These are phyloP conservation scores for Annulohypoxylon nitens DNA, from an alignment of 495 filamentous ascomycete species.

Conservation along the genomic window DNA sequence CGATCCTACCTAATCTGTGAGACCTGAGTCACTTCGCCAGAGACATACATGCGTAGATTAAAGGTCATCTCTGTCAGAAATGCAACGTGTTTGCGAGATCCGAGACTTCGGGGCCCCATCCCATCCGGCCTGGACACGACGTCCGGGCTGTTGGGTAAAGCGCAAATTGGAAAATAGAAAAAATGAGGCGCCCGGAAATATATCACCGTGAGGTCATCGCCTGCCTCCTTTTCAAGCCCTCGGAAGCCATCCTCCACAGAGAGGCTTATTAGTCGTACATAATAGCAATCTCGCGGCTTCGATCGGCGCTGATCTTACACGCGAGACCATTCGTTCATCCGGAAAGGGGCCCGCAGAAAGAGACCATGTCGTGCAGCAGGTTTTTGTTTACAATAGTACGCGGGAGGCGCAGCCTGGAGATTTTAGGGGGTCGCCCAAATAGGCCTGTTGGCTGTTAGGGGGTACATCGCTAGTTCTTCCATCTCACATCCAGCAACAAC, in stretches of 20 bases:
- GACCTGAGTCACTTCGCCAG: constrained; percentile 31
- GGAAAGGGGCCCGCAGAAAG: constrained; percentile 33
- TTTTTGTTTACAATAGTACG: constrained; percentile 40
- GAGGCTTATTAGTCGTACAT: constrained; percentile 7
- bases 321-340: constrained; percentile 39
- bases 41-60: constrained; percentile 46
- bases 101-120: constrained; percentile 35
- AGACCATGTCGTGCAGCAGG: constrained; percentile 41
- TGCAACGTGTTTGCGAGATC: constrained; percentile 45
- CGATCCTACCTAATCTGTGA: constrained; percentile 48
- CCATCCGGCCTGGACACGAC: constrained; percentile 36
- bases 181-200: constrained; percentile 19
- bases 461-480: constrained; percentile 25
- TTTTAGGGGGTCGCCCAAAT: constrained; percentile 27
- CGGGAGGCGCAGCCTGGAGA: constrained; percentile 39
- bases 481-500: constrained; percentile 21
- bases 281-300: constrained; percentile 6
- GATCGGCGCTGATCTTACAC: constrained; percentile 26
- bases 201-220: constrained; percentile 27
- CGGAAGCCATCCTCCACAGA: constrained; percentile 28
- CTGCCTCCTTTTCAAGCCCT: constrained; percentile 32
- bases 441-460: constrained; percentile 26
- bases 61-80: constrained; percentile 39
- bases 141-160: constrained; percentile 31
- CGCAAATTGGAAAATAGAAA: not conserved